Evolutionary conservation across 2,329 filamentous ascomycete genomes (phyloP), one percentile per base, ranked within the genome.

Genomic region (Mycosphaerella arachidis): DNA sequence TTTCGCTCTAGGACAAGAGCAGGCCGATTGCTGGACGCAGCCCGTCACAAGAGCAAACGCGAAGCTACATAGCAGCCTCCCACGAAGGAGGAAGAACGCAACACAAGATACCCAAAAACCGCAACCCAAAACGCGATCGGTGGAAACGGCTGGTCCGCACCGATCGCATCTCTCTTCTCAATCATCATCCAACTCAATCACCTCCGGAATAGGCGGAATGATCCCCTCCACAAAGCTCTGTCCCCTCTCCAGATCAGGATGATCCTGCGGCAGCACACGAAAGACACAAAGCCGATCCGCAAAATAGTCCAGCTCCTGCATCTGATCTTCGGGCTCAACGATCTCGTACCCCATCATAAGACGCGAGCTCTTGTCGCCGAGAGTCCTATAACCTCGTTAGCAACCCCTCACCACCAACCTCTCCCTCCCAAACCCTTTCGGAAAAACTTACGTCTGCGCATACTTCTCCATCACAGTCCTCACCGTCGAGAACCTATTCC

Each of bases 261-360:
- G 58, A 48, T 48, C 51, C 46, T 29, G 48, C 53, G 45, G 55
- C 37, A 71, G 58, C 16, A 70, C 66, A 13, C 65, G 55, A 53
- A 74, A 68, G 27, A 70, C 63, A 24, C 74, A 64, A 27, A 70
- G 63, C 63, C 66, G 67, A 58, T 73, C 68, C 12, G 63, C 62
- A 54, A 70, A 73, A 55, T 66, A 65, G 60, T 74, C 70, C 52
- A 73, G 52, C 62, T 71, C 64, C 61, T 69, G 63, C 52, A 68
- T 65, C 40, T 50, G 40, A 48, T 65, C 66, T 27, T 56, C 53
- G 35, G 67, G 58, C 3, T 63, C 56, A 20, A 68, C 53, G 7
- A 59, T 48, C 61, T 70, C 66, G 3, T 61, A 50, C 13, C 66
- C 63, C 27, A 66, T 56, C 27, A 70, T 46, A 27, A 74, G 55